phyloP scores from a whole-genome alignment of 2,329 filamentous ascomycete species.

The Ambrosiella cleistominuta region DNA sequence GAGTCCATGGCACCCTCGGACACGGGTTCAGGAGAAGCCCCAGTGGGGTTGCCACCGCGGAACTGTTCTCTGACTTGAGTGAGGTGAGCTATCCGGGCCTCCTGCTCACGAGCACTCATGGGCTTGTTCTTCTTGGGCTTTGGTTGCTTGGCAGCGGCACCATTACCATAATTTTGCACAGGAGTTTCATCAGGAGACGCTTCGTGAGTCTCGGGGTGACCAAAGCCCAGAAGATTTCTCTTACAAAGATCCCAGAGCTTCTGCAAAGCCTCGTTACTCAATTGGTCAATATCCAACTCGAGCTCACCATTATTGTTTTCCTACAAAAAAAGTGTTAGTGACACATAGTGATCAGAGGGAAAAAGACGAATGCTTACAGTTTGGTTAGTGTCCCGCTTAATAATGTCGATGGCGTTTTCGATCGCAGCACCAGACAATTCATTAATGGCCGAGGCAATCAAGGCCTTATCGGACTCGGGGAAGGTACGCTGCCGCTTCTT shows the following conservation, averaged over 20 bases:
- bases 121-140: conserved; percentile 59
- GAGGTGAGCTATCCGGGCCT: conserved; percentile 44
- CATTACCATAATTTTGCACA: conserved; percentile 13
- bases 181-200: conserved; percentile 16
- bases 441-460: conserved; percentile 73
- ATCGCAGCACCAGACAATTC: conserved; percentile 64
- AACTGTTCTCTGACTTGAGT: conserved; percentile 30
- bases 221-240: conserved; percentile 26
- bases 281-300: conserved; percentile 40
- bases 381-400: conserved; percentile 67
- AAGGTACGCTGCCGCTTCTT: conserved; percentile 38
- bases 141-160: conserved; percentile 20
- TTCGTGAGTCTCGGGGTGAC: not conserved
- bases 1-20: conserved; percentile 12
- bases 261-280: conserved; percentile 36
- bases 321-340: conserved; percentile 19
- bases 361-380: conserved; percentile 38
- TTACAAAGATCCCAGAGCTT: conserved; percentile 33
- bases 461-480: conserved; percentile 70
- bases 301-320: conserved; percentile 43
- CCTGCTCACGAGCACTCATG: conserved; percentile 54
- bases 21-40: conserved; percentile 13
- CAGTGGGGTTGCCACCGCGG: conserved; percentile 8
- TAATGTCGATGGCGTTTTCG: conserved; percentile 68
- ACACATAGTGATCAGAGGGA: not conserved